These are phyloP conservation scores for Pseudogymnoascus sp. DNA, from an alignment of 2,329 filamentous ascomycete species.

Conservation along the genomic window DNA sequence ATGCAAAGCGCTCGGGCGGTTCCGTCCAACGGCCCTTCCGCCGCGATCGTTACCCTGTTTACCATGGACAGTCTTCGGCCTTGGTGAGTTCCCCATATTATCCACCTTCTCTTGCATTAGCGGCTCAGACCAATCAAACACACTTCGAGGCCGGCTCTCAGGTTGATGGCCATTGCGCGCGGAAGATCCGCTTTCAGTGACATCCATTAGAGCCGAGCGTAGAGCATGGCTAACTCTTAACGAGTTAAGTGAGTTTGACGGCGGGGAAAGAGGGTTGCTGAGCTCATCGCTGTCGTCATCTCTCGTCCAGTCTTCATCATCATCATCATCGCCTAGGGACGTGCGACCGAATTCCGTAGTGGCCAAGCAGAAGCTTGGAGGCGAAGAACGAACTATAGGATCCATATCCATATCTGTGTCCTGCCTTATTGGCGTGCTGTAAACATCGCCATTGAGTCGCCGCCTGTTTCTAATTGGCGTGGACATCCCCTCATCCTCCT, in stretches of 20 bases:
- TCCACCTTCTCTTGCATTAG: slow-evolving; percentile 52
- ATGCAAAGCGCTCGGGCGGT: slow-evolving; percentile 56
- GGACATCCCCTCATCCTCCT: slow-evolving; percentile 50
- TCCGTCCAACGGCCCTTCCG: slow-evolving; percentile 57
- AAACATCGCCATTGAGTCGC: slow-evolving; percentile 4
- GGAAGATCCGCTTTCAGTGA: slow-evolving; percentile 39
- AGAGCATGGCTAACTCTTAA: slow-evolving; percentile 44
- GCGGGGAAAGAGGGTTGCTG: slow-evolving; percentile 50
- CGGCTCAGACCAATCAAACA: slow-evolving; percentile 74
- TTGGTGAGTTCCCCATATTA: slow-evolving; percentile 46
- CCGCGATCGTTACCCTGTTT: slow-evolving; percentile 68
- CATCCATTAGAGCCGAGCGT: slow-evolving; percentile 43
- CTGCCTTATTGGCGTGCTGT: slow-evolving; percentile 16
- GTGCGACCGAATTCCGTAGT: slow-evolving; percentile 38
- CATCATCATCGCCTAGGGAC: slow-evolving; percentile 53
- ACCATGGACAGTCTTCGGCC: slow-evolving; percentile 67
- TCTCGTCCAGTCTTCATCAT: slow-evolving; percentile 54
- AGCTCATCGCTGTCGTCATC: slow-evolving; percentile 45
- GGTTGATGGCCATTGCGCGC: slow-evolving; percentile 40
- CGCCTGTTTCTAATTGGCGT: slow-evolving; percentile 35
- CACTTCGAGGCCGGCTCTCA: slow-evolving; percentile 44
- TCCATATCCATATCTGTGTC: slow-evolving; percentile 15
- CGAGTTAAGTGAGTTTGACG: slow-evolving; percentile 44
- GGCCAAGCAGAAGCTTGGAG: slow-evolving; percentile 25
- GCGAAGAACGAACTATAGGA: slow-evolving; percentile 20